Conservation (phyloP, 2,329 filamentous ascomycete species). For the Alternaria gaisen region DNA sequence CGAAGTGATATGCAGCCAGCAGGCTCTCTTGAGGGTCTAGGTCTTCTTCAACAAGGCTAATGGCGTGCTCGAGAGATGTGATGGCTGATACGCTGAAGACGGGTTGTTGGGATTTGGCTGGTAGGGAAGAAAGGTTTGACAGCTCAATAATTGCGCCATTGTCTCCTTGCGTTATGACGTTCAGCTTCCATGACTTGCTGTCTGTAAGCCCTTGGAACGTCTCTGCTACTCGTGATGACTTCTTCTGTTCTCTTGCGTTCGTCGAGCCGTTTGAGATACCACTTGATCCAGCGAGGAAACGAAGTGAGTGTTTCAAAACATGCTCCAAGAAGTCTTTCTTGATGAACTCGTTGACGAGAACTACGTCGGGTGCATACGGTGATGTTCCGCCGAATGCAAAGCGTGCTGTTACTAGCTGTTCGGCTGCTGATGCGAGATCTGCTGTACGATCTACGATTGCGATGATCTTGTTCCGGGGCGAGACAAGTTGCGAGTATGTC, state of each 20-base stretch:
- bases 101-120: slow-evolving; percentile 53
- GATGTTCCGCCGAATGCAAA: slow-evolving; percentile 66
- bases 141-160: slow-evolving; percentile 36
- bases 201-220: slow-evolving; percentile 20
- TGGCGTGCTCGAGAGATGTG: slow-evolving; percentile 64
- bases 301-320: slow-evolving; percentile 53
- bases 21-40: slow-evolving; percentile 38
- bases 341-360: slow-evolving; percentile 71
- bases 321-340: slow-evolving; percentile 64
- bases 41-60: slow-evolving; percentile 55
- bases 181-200: slow-evolving; percentile 31
- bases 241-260: slow-evolving; percentile 18
- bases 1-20: slow-evolving; percentile 64
- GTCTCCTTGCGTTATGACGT: slow-evolving; percentile 36
- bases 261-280: slow-evolving; percentile 21
- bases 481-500: slow-evolving; percentile 45
- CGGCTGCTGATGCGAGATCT: slow-evolving; percentile 63
- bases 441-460: slow-evolving; percentile 70
- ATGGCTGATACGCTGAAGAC: slow-evolving; percentile 59
- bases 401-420: slow-evolving; percentile 62
- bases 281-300: slow-evolving; percentile 31
- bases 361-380: slow-evolving; percentile 68
- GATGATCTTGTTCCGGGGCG: slow-evolving; percentile 52
- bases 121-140: slow-evolving; percentile 35
- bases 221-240: slow-evolving; percentile 13